These are phyloP conservation scores for Globisporangium paroecandrum DNA, from an alignment of 352 stramenopile species.

Conservation along the genomic window DNA sequence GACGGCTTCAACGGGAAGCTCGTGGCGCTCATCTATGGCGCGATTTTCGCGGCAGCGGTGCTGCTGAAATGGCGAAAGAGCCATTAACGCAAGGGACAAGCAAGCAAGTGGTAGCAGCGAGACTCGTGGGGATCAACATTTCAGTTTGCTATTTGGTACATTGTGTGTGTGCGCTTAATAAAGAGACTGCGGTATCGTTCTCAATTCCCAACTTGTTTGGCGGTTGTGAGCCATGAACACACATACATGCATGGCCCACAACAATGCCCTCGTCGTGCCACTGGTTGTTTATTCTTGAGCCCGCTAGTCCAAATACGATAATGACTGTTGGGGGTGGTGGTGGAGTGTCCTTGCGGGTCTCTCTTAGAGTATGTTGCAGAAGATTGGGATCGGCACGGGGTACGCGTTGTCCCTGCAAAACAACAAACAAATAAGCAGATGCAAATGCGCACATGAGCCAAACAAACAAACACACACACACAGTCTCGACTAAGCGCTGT, in stretches of 20 bases:
- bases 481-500: not conserved
- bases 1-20: conserved; percentile 62
- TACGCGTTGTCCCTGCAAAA: conserved; percentile 26
- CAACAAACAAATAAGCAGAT: not conserved
- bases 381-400: conserved; percentile 59
- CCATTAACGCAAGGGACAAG: conserved; percentile 12
- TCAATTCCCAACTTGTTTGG: not conserved
- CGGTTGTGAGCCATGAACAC: not conserved
- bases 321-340: not conserved
- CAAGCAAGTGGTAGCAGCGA: not conserved
- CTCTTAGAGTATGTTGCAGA: conserved; percentile 43
- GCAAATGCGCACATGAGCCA: not conserved
- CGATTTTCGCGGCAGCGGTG: conserved; percentile 34
- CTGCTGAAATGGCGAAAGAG: conserved; percentile 42
- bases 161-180: not conserved
- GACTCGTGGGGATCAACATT: not conserved
- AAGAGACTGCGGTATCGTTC: not conserved
- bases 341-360: not conserved
- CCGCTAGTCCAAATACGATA: not conserved
- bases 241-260: not conserved
- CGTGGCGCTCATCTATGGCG: conserved; percentile 55
- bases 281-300: not conserved
- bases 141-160: not conserved
- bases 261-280: not conserved
- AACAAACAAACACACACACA: not conserved